Evolutionary conservation across 352 stramenopile genomes (phyloP), one percentile per base, ranked within the genome.

Genomic region (Pythium coloratum): DNA sequence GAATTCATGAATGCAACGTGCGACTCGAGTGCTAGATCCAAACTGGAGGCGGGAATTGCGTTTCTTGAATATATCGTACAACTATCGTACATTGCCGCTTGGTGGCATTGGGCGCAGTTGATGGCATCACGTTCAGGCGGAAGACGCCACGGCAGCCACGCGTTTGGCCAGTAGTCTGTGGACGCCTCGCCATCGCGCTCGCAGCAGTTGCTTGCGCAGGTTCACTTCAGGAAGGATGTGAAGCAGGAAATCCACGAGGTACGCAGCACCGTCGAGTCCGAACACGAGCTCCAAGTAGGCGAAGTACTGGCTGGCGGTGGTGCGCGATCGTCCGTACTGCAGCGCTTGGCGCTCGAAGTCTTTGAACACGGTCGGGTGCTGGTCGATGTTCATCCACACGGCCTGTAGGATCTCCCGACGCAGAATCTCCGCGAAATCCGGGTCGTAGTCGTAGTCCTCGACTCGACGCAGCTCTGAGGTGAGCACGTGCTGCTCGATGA

Each of bases 281-380:
- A 95, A 95, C n/a, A 84, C 80, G 14, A 93, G 68, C 55, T 93
- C 87, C 24, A 95, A 58, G 63, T 94, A 95, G 71, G 91, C 81
- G 61, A 89, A 78, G 46, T 93, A 95, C 55, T 84, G 77, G 18
- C 50, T 67, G 6, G 81, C 84, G 1, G 82, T 76, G 3, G 74
- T 88, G 18, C 76, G 73, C 9, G 73, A 73, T 51, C 90, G 89
- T 51, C 87, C 87, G 36, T 93, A 95, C 55, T 94, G 80, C 38
- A 77, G 81, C 28, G 87, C 86, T 47, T 92, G 84, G 8, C 78
- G 81, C 75, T 93, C 81, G 64, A 95, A 95, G 32, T 91, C 75
- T 46, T 91, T 78, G 64, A 95, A 95, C 18, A 91, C 68, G 66
- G 83, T 92, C 6, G 87, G 87, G 47, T 95, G 94, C 64, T 95